Conservation (phyloP, 805 yeast genomes). For the Ogataea angusta region DNA sequence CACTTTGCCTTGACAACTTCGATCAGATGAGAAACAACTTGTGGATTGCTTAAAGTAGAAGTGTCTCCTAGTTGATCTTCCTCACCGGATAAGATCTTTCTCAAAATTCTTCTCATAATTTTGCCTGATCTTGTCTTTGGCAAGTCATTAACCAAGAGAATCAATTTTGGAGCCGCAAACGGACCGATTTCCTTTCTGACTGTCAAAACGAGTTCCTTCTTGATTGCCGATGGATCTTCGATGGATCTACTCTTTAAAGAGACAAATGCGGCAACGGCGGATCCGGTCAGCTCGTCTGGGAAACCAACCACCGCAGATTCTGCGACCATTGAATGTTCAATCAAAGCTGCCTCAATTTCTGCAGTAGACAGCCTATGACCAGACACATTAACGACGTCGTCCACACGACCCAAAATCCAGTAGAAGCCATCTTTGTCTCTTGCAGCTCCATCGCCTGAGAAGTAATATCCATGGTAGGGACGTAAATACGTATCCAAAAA, state of each 20-base stretch:
- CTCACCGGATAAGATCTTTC: conserved; percentile 72
- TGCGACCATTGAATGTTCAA: conserved; percentile 66
- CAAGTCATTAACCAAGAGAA: conserved; percentile 68
- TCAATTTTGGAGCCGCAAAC: conserved; percentile 78
- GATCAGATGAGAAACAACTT: conserved; percentile 65
- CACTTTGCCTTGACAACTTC: conserved; percentile 39
- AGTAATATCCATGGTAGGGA: conserved; percentile 79
- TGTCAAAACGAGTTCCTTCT: conserved; percentile 62
- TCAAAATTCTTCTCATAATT: conserved; percentile 81
- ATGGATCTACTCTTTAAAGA: conserved; percentile 55
- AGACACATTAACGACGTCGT: conserved; percentile 83
- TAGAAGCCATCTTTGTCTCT: conserved; percentile 80
- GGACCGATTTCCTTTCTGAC: conserved; percentile 83
- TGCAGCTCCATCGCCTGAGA: conserved; percentile 90
- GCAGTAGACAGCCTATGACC: conserved; percentile 89
- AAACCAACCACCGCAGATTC: conserved; percentile 85
- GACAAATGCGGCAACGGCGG: conserved; percentile 81
- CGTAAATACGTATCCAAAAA: conserved; percentile 77
- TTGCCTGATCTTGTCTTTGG: conserved; percentile 87
- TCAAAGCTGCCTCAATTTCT: conserved; percentile 79
- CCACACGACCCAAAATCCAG: conserved; percentile 86
- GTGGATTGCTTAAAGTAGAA: conserved; percentile 74
- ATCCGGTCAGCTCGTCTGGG: conserved; percentile 80
- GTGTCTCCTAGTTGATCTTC: conserved; percentile 81
- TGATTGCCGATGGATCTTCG: conserved; percentile 50